Conservation (phyloP, 106 monocot species). For the Apostasia ramifera region DNA sequence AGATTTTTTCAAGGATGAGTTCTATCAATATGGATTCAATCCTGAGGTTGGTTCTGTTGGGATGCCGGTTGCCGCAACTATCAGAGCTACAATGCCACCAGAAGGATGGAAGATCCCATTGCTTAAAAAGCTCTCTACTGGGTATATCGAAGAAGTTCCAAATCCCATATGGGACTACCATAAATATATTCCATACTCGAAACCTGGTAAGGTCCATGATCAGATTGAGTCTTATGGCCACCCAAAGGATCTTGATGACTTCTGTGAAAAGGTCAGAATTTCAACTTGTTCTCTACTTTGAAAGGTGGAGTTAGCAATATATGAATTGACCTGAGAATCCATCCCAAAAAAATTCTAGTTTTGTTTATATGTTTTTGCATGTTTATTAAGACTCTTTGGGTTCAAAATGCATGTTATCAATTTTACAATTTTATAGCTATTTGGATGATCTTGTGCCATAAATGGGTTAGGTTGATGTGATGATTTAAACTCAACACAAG, state of each 20-base stretch:
- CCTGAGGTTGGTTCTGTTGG: constrained; percentile 95
- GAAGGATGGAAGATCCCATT: constrained; percentile 89
- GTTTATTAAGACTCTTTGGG: too few relatives aligned
- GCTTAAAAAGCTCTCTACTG: constrained; percentile 42
- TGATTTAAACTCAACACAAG: too few relatives aligned
- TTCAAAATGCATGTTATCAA: too few relatives aligned
- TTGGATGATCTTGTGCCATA: too few relatives aligned
- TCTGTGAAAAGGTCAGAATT: constrained; percentile 74
- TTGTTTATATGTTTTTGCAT: too few relatives aligned
- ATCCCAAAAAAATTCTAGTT: too few relatives aligned
- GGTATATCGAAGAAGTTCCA: constrained; percentile 74
- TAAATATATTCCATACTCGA: constrained; percentile 92
- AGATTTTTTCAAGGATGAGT: constrained; percentile 84
- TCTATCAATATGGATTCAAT: constrained; percentile 85
- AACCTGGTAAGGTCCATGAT: constrained; percentile 89
- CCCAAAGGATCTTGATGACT: constrained; percentile 82
- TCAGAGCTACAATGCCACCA: constrained; percentile 89
- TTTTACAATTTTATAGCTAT: too few relatives aligned
- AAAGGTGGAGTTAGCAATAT: background rate
- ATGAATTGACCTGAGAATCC: too few relatives aligned
- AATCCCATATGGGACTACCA: constrained; percentile 98
- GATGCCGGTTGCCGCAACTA: constrained; percentile 86
- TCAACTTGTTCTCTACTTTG: background rate
- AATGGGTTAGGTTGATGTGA: too few relatives aligned
- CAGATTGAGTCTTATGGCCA: constrained; percentile 78